phyloP scores from a whole-genome alignment of 1,284 basidiomycete species.

The Singerocomus rubriflavus region DNA sequence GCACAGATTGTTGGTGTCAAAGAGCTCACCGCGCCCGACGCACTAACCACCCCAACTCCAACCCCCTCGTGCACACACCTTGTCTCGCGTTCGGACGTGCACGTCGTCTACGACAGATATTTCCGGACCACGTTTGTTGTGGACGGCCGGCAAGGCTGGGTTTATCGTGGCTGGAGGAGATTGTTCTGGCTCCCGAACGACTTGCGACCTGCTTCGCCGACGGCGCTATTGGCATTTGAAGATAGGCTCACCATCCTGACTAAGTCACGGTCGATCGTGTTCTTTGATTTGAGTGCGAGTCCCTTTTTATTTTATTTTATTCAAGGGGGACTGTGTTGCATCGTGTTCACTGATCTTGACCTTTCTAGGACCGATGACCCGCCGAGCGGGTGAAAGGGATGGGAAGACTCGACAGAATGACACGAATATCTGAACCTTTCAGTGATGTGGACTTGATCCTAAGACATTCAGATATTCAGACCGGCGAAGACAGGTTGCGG shows the following conservation, averaged over 20 bases:
- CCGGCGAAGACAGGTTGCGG: no score
- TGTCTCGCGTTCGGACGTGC: constrained; percentile 15
- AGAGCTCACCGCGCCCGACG: background rate
- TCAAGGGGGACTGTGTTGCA: background rate
- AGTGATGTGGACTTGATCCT: no score
- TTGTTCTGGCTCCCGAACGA: constrained; percentile 21
- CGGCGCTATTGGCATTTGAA: constrained; percentile 9
- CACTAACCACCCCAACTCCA: background rate
- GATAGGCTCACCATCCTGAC: constrained; percentile 13
- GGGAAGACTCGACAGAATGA: background rate
- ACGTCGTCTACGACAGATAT: constrained; percentile 19
- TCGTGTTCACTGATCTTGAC: background rate
- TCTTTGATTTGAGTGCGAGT: constrained; percentile 19
- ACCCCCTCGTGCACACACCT: constrained; percentile 10
- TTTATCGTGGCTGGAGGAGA: constrained; percentile 14
- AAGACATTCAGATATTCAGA: no score
- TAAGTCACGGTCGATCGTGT: constrained; percentile 2
- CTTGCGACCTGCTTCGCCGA: constrained; percentile 14
- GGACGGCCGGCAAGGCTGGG: constrained; percentile 16
- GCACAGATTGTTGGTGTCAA: background rate
- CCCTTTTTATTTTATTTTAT: background rate
- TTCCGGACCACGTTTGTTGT: constrained; percentile 17
- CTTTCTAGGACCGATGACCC: constrained; percentile 11
- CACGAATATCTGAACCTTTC: no score
- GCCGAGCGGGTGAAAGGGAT: background rate